phyloP scores from a whole-genome alignment of 768 basidiomycete species.

The Cyclocybe aegerita region DNA sequence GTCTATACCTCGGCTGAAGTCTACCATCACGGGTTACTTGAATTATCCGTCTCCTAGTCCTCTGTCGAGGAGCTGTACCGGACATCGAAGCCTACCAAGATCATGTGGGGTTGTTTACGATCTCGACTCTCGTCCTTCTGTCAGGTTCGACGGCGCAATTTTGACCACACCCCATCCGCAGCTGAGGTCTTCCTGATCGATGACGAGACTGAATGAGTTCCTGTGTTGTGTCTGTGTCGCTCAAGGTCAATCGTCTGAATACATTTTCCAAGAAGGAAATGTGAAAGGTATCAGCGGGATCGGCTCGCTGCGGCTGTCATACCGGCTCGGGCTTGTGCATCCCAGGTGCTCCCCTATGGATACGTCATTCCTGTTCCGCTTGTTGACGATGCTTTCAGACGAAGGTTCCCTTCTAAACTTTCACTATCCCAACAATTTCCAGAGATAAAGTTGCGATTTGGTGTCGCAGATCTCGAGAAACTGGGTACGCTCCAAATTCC shows the following conservation, averaged over 20 bases:
- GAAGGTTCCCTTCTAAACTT: too few species aligned
- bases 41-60: not conserved
- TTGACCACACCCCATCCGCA: not conserved
- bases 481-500: not conserved
- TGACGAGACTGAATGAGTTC: not conserved
- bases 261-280: conserved; percentile 16
- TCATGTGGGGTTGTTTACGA: not conserved
- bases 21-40: not conserved
- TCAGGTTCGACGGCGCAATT: not conserved
- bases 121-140: not conserved
- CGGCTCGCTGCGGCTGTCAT: not conserved
- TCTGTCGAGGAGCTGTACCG: too few species aligned
- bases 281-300: conserved; percentile 11
- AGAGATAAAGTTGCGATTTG: not conserved
- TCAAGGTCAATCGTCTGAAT: not conserved
- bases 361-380: not conserved
- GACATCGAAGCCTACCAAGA: too few species aligned
- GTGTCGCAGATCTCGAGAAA: not conserved
- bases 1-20: not conserved
- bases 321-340: not conserved
- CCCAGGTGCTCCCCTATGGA: too few species aligned
- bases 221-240: not conserved
- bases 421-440: too few species aligned
- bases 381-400: too few species aligned
- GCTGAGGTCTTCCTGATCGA: not conserved